Conservation (phyloP, 129 eudicot genomes). For the Calendula officinalis region DNA sequence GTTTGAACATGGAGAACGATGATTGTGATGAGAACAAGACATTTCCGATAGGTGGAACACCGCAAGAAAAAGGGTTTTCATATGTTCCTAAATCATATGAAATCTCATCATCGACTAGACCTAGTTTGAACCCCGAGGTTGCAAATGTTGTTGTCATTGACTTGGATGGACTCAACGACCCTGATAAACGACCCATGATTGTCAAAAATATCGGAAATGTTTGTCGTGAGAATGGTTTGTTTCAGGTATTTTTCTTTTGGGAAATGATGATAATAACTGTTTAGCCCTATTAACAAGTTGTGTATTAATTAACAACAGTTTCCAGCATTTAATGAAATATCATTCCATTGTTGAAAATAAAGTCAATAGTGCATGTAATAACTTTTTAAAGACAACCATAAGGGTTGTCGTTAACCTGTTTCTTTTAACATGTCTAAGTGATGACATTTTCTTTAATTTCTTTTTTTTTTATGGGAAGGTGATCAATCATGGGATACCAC, state of each 20-base stretch:
- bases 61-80: slow-evolving; percentile 48
- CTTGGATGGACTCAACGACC: slow-evolving; percentile 42
- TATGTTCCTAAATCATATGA: slow-evolving; percentile 56
- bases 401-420: no score
- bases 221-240: slow-evolving; percentile 52
- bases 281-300: no score
- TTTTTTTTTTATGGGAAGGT: slow-evolving; percentile 23
- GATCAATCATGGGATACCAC: slow-evolving; percentile 61
- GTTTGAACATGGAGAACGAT: slow-evolving; percentile 27
- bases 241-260: slow-evolving; percentile 37
- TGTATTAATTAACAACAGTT: no score
- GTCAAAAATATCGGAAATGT: slow-evolving; percentile 44
- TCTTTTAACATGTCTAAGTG: no score
- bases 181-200: slow-evolving; percentile 26
- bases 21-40: slow-evolving; percentile 17
- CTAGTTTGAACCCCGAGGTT: slow-evolving; percentile 25
- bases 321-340: no score
- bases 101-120: slow-evolving; percentile 30
- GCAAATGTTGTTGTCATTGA: slow-evolving; percentile 42
- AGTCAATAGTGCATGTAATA: no score
- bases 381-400: no score
- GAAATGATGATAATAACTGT: no score
- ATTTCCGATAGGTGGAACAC: slow-evolving; percentile 51
- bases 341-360: no score
- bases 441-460: not conserved